These are phyloP conservation scores for Lachancea fermentati DNA, from an alignment of 805 yeast genomes.

Conservation along the genomic window DNA sequence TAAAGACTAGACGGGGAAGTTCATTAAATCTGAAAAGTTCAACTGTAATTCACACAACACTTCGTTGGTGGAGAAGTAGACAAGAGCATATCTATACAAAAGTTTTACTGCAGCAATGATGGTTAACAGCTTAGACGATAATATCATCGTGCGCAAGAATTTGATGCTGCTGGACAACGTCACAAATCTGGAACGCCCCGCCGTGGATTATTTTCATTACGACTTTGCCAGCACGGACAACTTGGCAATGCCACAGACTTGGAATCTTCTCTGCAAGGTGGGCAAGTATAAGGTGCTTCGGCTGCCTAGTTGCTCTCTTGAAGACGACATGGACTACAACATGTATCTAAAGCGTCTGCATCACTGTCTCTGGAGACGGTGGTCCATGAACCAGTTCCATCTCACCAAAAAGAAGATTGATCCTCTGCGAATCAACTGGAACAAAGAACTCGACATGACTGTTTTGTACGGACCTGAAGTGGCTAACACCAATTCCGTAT, in stretches of 20 bases:
- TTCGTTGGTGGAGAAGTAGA: no score
- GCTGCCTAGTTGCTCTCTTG: slow-evolving; percentile 32
- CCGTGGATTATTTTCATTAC: slow-evolving; percentile 30
- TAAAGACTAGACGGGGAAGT: no score
- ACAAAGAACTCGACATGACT: slow-evolving; percentile 88
- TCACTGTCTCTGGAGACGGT: slow-evolving; percentile 90
- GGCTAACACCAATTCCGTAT: background rate
- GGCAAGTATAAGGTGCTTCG: slow-evolving; percentile 25
- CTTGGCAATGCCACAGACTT: slow-evolving; percentile 14
- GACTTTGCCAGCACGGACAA: slow-evolving; percentile 12
- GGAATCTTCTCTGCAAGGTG: slow-evolving; percentile 19
- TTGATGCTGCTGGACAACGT: slow-evolving; percentile 30
- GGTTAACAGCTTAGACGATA: slow-evolving; percentile 25
- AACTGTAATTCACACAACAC: no score
- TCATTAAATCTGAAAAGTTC: no score
- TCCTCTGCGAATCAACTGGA: slow-evolving; percentile 88
- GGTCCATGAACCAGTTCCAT: slow-evolving; percentile 75
- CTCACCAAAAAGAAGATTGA: slow-evolving; percentile 55
- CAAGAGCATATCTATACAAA: no score
- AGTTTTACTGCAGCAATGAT: no score
- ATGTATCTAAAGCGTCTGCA: slow-evolving; percentile 47
- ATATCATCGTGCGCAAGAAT: slow-evolving; percentile 26
- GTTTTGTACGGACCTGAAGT: slow-evolving; percentile 86
- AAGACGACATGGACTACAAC: slow-evolving; percentile 28
- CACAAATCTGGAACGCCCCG: slow-evolving; percentile 26